Evolutionary conservation across 192 early-diverging fungal genomes (phyloP).

Genomic region (Thoreauomyces humboldtii): DNA sequence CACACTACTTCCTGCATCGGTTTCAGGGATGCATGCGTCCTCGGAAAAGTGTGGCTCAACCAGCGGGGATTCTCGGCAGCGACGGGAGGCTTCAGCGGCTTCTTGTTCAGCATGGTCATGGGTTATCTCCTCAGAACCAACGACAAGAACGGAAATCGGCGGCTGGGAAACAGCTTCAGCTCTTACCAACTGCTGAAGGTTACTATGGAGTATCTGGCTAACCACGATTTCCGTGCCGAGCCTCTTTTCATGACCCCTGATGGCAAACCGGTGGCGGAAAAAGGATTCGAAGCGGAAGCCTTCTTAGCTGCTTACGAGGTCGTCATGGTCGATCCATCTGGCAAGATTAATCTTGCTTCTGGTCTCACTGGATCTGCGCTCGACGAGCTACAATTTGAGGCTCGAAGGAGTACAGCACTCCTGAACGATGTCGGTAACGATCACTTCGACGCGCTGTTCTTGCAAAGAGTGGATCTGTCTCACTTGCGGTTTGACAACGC

Average conservation of each 20-base stretch:
- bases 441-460: conserved; percentile 75
- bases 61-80: conserved; percentile 62
- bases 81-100: conserved; percentile 63
- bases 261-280: conserved; percentile 46
- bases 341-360: conserved; percentile 78
- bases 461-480: conserved; percentile 64
- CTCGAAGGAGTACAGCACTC: conserved; percentile 56
- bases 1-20: conserved; percentile 67
- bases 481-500: conserved; percentile 72
- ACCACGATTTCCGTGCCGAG: conserved; percentile 23
- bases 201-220: conserved; percentile 73
- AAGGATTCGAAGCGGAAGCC: conserved; percentile 59
- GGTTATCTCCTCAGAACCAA: conserved; percentile 71
- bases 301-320: conserved; percentile 70
- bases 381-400: conserved; percentile 73
- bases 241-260: conserved; percentile 68
- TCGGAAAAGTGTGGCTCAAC: conserved; percentile 82
- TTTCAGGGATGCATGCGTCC: conserved; percentile 75
- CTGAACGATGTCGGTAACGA: conserved; percentile 66
- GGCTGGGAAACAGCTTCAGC: conserved; percentile 67
- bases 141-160: conserved; percentile 44
- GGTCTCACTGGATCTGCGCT: conserved; percentile 63
- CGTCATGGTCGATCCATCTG: conserved; percentile 83
- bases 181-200: conserved; percentile 85
- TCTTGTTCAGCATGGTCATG: conserved; percentile 84